Base-by-base conservation (phyloP, 2,329 filamentous ascomycete genomes). In the Alternaria brassicicola region DNA sequence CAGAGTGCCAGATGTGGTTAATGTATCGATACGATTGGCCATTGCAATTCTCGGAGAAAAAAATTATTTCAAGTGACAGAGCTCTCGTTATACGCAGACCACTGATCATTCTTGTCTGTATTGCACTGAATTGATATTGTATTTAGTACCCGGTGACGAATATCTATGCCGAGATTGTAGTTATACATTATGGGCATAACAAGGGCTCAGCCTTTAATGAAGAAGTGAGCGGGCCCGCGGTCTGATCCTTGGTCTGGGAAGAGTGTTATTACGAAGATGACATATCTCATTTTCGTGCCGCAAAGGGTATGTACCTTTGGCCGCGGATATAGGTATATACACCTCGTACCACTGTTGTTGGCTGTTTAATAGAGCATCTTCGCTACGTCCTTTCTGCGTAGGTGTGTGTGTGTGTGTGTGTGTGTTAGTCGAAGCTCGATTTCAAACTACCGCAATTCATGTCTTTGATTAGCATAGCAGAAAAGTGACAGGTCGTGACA, bases 161-260 rank as follows among this genome's bases (percentile, higher is more conserved):
- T 17, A 10, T 36, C 8, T 4, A 12, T n/a, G 15, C 17, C 13
- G 7, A 36, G 7, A 13, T 30, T 9, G 42, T 5, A 30, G 17
- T 3, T 1, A 3, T 31, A 5, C 4, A 31, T 2, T 0, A 1
- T n/a, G n/a, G n/a, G 12, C 26, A 19, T 7, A 3, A 3, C 2
- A 2, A 2, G 3, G 19, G 26, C 26, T 31, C n/a, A 21, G n/a
- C n/a, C n/a, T n/a, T n/a, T 35, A n/a, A n/a, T n/a, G n/a, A n/a
- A 5, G 7, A 31, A 4, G 28, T 46, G 15, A 46, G 26, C 43
- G 19, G 26, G 43, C 17, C 43, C 43, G 43, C 26, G 43, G 43
- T 31, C 3, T 31, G 17, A 4, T 15, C 26, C 12, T 19, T 13
- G 17, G 6, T 17, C 8, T 19, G 6, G n/a, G 3, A 47, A 47